Evolutionary conservation across 495 filamentous ascomycete species (phyloP).

Genomic region (Penicillium turbatum): DNA sequence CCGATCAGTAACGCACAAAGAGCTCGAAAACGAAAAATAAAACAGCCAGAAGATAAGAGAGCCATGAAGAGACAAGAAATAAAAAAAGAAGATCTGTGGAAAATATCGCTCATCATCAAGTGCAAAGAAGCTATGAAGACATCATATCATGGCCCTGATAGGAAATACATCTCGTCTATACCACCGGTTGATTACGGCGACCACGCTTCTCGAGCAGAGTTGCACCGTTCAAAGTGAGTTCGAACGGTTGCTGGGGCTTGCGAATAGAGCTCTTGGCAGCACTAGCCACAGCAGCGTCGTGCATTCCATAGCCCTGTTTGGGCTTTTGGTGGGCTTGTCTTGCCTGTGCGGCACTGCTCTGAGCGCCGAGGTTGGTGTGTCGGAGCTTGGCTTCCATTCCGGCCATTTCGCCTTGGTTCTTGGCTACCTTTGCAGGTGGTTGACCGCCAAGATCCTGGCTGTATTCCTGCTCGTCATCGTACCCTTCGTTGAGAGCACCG

Average conservation of each 20-base stretch:
- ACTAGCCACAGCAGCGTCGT: constrained; percentile 68
- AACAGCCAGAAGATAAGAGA: background rate
- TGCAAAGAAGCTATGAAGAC: constrained; percentile 5
- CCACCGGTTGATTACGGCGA: constrained; percentile 34
- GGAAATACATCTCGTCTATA: constrained; percentile 16
- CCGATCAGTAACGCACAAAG: constrained; percentile 5
- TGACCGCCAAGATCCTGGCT: constrained; percentile 37
- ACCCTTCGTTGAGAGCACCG: constrained; percentile 66
- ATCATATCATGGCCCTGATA: constrained; percentile 4
- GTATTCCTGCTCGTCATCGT: constrained; percentile 54
- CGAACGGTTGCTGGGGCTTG: constrained; percentile 68
- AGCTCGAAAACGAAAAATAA: background rate
- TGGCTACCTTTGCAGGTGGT: constrained; percentile 64
- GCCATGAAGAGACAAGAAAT: constrained; percentile 1
- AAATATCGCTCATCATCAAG: constrained; percentile 8
- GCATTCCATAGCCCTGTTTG: constrained; percentile 74
- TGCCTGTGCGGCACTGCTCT: constrained; percentile 53
- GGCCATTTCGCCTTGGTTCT: constrained; percentile 60
- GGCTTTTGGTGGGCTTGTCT: constrained; percentile 48
- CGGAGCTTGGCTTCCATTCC: constrained; percentile 83
- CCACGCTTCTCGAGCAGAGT: constrained; percentile 78
- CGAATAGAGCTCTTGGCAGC: constrained; percentile 74
- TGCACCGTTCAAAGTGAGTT: constrained; percentile 84
- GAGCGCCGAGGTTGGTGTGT: constrained; percentile 64
- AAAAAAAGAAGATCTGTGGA: constrained; percentile 6